Evolutionary conservation across 495 filamentous ascomycete species (phyloP), one percentile per base, ranked within the genome.

Genomic region (Neurospora sp.): DNA sequence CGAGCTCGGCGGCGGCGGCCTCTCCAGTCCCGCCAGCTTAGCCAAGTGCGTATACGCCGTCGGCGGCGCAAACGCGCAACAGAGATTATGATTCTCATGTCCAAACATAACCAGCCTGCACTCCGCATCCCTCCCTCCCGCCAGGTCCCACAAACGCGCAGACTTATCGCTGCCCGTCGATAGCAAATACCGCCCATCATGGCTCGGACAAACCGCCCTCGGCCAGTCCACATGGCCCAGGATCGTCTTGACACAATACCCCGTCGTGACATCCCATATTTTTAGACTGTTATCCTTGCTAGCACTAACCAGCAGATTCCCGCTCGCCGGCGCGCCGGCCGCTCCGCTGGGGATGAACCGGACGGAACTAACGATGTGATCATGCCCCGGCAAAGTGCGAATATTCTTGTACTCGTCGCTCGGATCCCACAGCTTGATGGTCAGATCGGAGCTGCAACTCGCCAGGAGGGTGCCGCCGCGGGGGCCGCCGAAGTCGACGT

Each of bases 341-440:
- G 54, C 54, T 66, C 91, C 92, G n/a, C 89, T 91, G 20, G 94
- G 93, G 31, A 97, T 89, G 80, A 97, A 97, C 7, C 93, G 89
- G 4, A 97, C 89, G 5, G 92, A 89, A 62, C 90, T 92, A 41
- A 97, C 91, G 70, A 88, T 91, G 79, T 97, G 94, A 76, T 98
- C 94, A 78, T 98, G 94, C 10, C 94, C 94, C 3, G 90, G 90
- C 7, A 98, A 86, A 0, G 94, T 98, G 66, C 94, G 89, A 72
- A 96, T 94, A 78, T 97, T 96, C 76, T 96, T 95, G 83, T 97
- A 97, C 69, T 95, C 92, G 75, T 97, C 92, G n/a, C 87, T 88
- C 5, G 94, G 94, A 74, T 97, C 93, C 94, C 94, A 98, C 16
- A 98, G 80, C 79, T 97, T 98, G 82, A 97, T 96, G 0, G 92